Percentiles rank a stretch among this genome's conserved stretches.
phyloP scores from a whole-genome alignment of 176 grass and related monocot genomes.

The Sorghum bicolor region Sorghum_bicolor_NCBIv3 NC_012870.2:79628501-79629000 shows the following conservation, averaged over 20 bases:
- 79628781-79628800: constrained; percentile 68
- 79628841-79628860: constrained; percentile 50
- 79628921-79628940: constrained; percentile 79
- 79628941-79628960: constrained; percentile 65
- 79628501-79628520: neutral
- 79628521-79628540: constrained; percentile 34
- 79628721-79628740: constrained; percentile 57
- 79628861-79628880: constrained; percentile 79
- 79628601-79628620: constrained; percentile 82
- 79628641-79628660: constrained; percentile 53
- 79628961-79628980: constrained; percentile 53
- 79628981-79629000: constrained; percentile 55
- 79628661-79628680: constrained; percentile 60
- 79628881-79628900: constrained; percentile 56
- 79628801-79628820: constrained; percentile 67
- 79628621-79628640: constrained; percentile 64
- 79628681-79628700: constrained; percentile 74
- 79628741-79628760: constrained; percentile 59
- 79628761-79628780: constrained; percentile 64
- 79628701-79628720: constrained; percentile 67
- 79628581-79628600: constrained; percentile 71
- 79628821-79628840: constrained; percentile 50
- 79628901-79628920: constrained; percentile 79
- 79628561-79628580: constrained; percentile 85
- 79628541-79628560: constrained; percentile 78